Percentiles rank a stretch among this genome's conserved stretches.
Evolutionary conservation across 2,329 filamentous ascomycete species (phyloP).

Genomic region (Beauveria varroae): DNA sequence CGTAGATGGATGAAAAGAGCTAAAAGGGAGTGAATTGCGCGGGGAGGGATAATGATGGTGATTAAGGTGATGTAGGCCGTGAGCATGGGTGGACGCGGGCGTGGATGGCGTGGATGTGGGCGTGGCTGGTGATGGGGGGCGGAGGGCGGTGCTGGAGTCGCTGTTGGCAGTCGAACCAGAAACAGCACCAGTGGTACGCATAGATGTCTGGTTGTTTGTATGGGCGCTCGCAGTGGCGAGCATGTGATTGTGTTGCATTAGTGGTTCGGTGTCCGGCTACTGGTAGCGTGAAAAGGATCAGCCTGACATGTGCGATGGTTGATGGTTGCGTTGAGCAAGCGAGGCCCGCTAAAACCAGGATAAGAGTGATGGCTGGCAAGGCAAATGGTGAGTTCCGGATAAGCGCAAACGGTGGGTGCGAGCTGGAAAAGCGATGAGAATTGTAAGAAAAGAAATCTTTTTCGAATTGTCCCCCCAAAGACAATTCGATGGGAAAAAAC

Average conservation of each 20-base stretch:
- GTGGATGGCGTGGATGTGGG: background rate
- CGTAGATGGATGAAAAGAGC: background rate
- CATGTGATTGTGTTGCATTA: constrained; percentile 18
- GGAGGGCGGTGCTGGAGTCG: background rate
- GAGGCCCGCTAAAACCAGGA: background rate
- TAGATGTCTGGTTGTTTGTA: background rate
- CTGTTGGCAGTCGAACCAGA: background rate
- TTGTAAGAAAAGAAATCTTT: too few relatives aligned
- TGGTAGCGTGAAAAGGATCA: background rate
- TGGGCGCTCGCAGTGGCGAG: constrained; percentile 14
- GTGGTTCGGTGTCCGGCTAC: background rate
- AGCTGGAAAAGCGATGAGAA: too few relatives aligned
- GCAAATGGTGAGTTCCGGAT: background rate
- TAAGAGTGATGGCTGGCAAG: too few relatives aligned
- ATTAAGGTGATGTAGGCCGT: constrained; percentile 14
- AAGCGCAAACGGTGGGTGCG: background rate
- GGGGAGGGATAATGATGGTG: constrained; percentile 11
- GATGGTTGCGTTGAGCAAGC: background rate
- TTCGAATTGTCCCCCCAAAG: background rate
- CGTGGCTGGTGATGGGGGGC: background rate
- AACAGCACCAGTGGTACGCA: background rate
- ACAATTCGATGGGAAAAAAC: background rate
- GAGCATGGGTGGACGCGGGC: constrained; percentile 13
- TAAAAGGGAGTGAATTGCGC: constrained; percentile 17
- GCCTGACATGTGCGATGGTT: constrained; percentile 8